These are phyloP conservation scores for Aspergillus fijiensis DNA, from an alignment of 2,329 filamentous ascomycete species.

Conservation along the genomic window DNA sequence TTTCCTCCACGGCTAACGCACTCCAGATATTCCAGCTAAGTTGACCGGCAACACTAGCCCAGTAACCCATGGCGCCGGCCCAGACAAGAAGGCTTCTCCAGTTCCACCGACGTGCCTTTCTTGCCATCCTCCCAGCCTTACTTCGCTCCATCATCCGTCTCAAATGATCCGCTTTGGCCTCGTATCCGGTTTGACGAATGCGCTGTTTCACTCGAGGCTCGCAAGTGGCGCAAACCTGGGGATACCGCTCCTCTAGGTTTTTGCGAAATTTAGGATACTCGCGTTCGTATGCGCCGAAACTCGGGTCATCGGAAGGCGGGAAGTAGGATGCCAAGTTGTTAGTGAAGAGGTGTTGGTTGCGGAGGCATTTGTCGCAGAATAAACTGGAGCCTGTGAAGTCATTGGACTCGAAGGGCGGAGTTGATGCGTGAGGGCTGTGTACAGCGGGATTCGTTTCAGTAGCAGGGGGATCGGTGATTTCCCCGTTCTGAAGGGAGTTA, in stretches of 20 bases:
- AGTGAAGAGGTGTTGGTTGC: constrained; percentile 83
- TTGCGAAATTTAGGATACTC: constrained; percentile 69
- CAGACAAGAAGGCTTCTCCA: constrained; percentile 47
- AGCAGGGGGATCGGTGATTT: constrained; percentile 83
- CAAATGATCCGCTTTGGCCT: constrained; percentile 78
- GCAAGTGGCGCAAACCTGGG: constrained; percentile 81
- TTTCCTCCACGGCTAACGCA: constrained; percentile 26
- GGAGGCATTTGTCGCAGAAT: constrained; percentile 76
- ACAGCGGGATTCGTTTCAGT: constrained; percentile 51
- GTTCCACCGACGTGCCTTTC: constrained; percentile 36
- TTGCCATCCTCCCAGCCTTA: constrained; percentile 35
- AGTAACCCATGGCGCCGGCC: constrained; percentile 45
- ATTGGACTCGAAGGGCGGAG: constrained; percentile 48
- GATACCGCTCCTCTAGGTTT: constrained; percentile 77
- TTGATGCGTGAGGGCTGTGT: constrained; percentile 35
- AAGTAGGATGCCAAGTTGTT: constrained; percentile 78
- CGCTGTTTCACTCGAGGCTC: constrained; percentile 69
- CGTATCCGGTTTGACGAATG: constrained; percentile 71
- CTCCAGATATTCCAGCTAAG: constrained; percentile 43
- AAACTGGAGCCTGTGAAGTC: constrained; percentile 41
- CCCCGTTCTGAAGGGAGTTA: constrained; percentile 63
- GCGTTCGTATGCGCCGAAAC: constrained; percentile 67
- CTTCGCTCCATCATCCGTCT: constrained; percentile 71
- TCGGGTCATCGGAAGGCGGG: constrained; percentile 62
- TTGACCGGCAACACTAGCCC: constrained; percentile 45